phyloP scores from a whole-genome alignment of 768 basidiomycete species.

The Suillus sp. region DNA sequence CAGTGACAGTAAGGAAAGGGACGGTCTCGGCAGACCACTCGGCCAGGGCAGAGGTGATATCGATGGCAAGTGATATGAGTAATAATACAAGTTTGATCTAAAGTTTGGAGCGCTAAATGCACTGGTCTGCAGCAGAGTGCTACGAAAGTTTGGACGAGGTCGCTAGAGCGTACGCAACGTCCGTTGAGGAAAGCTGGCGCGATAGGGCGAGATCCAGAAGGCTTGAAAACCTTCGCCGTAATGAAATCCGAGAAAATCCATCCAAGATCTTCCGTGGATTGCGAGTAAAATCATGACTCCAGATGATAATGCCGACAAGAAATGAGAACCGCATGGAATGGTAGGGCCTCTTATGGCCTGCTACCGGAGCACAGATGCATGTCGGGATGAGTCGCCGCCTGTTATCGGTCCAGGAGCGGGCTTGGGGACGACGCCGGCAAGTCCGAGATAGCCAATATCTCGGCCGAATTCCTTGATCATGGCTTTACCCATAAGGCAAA shows the following conservation, averaged over 20 bases:
- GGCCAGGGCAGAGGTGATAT: slow-evolving; percentile 17
- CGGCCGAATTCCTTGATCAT: slow-evolving; percentile 85
- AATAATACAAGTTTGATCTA: slow-evolving; percentile 33
- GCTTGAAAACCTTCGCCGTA: slow-evolving; percentile 17
- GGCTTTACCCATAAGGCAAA: slow-evolving; percentile 84
- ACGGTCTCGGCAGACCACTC: slow-evolving; percentile 21
- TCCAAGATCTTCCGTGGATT: slow-evolving; percentile 28
- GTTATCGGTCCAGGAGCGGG: slow-evolving; percentile 47
- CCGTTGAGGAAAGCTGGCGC: slow-evolving; percentile 16
- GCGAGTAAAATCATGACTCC: slow-evolving; percentile 32
- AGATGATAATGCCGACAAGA: slow-evolving; percentile 34
- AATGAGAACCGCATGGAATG: slow-evolving; percentile 21
- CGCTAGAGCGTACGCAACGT: slow-evolving; percentile 29
- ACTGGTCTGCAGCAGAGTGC: slow-evolving; percentile 23
- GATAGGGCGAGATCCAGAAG: slow-evolving; percentile 20
- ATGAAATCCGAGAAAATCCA: slow-evolving; percentile 27
- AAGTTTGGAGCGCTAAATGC: slow-evolving; percentile 16
- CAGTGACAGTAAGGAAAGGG: slow-evolving; percentile 22
- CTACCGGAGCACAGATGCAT: slow-evolving; percentile 35
- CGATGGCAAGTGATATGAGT: slow-evolving; percentile 34
- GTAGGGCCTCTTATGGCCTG: slow-evolving; percentile 17
- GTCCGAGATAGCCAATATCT: slow-evolving; percentile 69
- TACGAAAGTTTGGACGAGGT: slow-evolving; percentile 19
- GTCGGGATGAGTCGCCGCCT: slow-evolving; percentile 33
- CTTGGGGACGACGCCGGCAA: slow-evolving; percentile 73